Conservation (phyloP, 1,284 basidiomycete species). For the Melampsora larici-populina region DNA sequence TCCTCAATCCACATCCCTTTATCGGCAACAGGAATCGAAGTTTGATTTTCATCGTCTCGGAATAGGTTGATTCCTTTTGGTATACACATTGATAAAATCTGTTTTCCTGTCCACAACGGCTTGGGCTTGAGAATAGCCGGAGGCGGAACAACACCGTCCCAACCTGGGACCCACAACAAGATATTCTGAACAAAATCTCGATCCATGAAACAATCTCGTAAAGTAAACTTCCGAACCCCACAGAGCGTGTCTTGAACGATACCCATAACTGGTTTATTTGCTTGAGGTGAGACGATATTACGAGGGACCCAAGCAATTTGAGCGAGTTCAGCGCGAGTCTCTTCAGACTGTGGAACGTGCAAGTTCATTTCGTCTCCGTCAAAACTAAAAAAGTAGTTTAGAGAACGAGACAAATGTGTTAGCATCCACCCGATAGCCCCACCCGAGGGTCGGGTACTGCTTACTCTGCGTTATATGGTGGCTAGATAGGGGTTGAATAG, state of each 20-base stretch:
- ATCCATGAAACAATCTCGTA: slow-evolving; percentile 89
- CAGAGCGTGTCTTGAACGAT: slow-evolving; percentile 99
- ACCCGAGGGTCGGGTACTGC: slow-evolving; percentile 40
- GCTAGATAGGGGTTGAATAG: slow-evolving; percentile 52
- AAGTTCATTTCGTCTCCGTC: slow-evolving; percentile 99
- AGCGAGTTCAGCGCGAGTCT: slow-evolving; percentile 94
- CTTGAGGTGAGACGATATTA: slow-evolving; percentile 97
- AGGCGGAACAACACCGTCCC: slow-evolving; percentile 89
- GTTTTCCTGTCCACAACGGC: slow-evolving; percentile 96
- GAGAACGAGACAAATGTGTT: slow-evolving; percentile 30
- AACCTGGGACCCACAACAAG: slow-evolving; percentile 92
- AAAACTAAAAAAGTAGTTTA: slow-evolving; percentile 59
- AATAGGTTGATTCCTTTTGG: slow-evolving; percentile 94
- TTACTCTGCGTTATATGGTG: slow-evolving; percentile 83
- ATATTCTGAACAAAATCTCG: slow-evolving; percentile 95
- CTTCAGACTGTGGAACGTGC: slow-evolving; percentile 97
- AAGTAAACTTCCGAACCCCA: slow-evolving; percentile 93
- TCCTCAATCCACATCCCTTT: slow-evolving; percentile 96
- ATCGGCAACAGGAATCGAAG: slow-evolving; percentile 77
- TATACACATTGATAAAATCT: slow-evolving; percentile 87
- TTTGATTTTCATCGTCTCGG: slow-evolving; percentile 72
- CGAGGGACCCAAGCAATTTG: slow-evolving; percentile 99
- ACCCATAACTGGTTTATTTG: slow-evolving; percentile 99
- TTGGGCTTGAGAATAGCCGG: slow-evolving; percentile 96
- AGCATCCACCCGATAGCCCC: slow-evolving; percentile 37